Evolutionary conservation across 306 rosid genomes (phyloP).

Genomic region (Arachis stenosperma): DNA sequence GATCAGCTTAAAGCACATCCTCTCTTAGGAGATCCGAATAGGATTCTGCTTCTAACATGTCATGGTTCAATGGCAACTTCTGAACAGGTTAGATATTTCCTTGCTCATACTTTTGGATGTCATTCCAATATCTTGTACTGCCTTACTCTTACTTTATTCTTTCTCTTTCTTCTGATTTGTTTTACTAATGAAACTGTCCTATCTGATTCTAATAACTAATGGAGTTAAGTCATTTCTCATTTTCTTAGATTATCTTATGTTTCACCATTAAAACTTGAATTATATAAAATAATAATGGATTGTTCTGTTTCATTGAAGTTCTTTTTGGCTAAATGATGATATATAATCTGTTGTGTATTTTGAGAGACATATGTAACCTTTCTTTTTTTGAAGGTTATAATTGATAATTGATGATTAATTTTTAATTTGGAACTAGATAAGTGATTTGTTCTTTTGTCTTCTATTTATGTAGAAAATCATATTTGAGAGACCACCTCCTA

Average conservation of each 20-base stretch:
- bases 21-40: conserved; percentile 92
- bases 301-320: conserved; percentile 8
- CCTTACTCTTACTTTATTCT: not conserved
- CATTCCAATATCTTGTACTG: not conserved
- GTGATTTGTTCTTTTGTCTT: conserved; percentile 1
- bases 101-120: conserved; percentile 1
- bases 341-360: conserved; percentile 14
- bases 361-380: not conserved
- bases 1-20: conserved; percentile 97
- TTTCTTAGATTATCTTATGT: not conserved
- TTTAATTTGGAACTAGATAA: conserved; percentile 18
- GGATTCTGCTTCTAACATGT: conserved; percentile 87
- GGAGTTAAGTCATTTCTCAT: conserved; percentile 18
- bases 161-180: conserved; percentile 17
- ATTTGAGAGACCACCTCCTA: conserved; percentile 84
- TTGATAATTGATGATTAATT: conserved; percentile 20
- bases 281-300: conserved; percentile 10
- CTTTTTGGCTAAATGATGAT: not conserved
- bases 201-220: conserved; percentile 20
- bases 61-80: conserved; percentile 98
- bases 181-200: conserved; percentile 21
- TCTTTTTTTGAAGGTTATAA: not conserved
- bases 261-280: not conserved
- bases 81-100: conserved; percentile 74
- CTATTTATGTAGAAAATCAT: conserved; percentile 73